Evolutionary conservation across 306 rosid genomes (phyloP).

Genomic region (Pueraria montana): DNA sequence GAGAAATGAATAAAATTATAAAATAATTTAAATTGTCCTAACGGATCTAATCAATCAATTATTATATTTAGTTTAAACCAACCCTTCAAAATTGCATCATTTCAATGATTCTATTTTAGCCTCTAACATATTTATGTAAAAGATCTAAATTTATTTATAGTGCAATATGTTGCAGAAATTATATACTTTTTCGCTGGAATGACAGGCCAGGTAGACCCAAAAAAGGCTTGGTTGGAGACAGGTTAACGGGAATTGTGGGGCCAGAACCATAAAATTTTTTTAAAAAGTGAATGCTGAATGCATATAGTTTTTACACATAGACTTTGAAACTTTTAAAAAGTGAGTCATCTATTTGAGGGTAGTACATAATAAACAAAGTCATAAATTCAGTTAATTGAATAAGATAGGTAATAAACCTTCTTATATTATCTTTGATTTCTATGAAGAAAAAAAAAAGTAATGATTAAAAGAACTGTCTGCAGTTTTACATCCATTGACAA

Average conservation of each 20-base stretch:
- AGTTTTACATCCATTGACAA: not conserved
- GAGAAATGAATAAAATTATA: not conserved
- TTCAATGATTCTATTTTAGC: not conserved
- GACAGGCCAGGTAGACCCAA: not conserved
- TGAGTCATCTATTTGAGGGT: not conserved
- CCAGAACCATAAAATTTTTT: not conserved
- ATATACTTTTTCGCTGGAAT: not conserved
- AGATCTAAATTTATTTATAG: not conserved
- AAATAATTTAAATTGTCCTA: not conserved
- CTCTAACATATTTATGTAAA: not conserved
- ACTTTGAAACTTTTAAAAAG: not conserved
- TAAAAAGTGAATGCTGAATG: not conserved
- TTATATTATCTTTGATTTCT: too few relatives aligned
- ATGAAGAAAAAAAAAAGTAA: too few relatives aligned
- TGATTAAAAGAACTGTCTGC: not conserved
- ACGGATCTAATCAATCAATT: not conserved
- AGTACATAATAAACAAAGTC: not conserved
- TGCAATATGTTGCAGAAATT: slow-evolving; percentile 11
- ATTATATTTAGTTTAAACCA: not conserved
- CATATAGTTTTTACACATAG: not conserved
- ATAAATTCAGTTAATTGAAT: too few relatives aligned
- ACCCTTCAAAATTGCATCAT: slow-evolving; percentile 11
- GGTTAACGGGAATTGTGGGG: not conserved
- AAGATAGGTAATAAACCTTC: too few relatives aligned
- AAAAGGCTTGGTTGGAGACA: not conserved